Evolutionary conservation across 768 basidiomycete species (phyloP).

Genomic region (Serendipita sp.): DNA sequence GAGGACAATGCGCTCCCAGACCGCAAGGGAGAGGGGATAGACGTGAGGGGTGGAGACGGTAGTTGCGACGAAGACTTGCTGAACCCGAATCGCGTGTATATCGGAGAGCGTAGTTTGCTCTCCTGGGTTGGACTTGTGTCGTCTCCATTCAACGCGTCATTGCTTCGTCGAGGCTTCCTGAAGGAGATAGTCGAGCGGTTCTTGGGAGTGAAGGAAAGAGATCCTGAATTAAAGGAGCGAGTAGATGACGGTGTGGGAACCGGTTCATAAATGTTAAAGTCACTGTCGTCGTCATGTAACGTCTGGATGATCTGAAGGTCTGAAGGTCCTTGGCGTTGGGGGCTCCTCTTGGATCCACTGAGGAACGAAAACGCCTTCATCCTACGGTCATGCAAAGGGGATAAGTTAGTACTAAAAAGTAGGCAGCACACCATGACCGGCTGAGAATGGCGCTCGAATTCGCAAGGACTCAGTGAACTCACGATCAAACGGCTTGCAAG

Average conservation of each 20-base stretch:
- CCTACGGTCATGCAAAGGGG: background rate
- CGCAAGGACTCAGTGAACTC: background rate
- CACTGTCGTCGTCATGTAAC: too few relatives aligned
- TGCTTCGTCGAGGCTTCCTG: background rate
- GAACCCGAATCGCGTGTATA: background rate
- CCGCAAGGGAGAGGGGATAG: background rate
- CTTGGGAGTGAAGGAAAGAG: background rate
- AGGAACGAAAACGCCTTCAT: constrained; percentile 6
- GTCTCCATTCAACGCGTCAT: background rate
- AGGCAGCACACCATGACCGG: background rate
- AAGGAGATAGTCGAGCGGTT: background rate
- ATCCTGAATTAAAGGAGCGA: too few relatives aligned
- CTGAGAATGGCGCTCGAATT: background rate
- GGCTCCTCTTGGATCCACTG: background rate
- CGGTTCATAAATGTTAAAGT: too few relatives aligned
- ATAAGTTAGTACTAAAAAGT: background rate
- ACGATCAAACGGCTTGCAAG: background rate
- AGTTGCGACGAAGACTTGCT: constrained; percentile 6
- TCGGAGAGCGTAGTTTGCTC: background rate
- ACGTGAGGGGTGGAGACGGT: background rate
- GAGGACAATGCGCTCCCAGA: too few relatives aligned
- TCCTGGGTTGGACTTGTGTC: background rate
- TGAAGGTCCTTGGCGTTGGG: background rate
- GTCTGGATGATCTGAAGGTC: background rate
- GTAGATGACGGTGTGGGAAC: too few relatives aligned